A percentile compares a stretch with the other conserved stretches of the same genome.
phyloP scores from a whole-genome alignment of 1,284 basidiomycete species.

The Puccinia brachypodii region DNA sequence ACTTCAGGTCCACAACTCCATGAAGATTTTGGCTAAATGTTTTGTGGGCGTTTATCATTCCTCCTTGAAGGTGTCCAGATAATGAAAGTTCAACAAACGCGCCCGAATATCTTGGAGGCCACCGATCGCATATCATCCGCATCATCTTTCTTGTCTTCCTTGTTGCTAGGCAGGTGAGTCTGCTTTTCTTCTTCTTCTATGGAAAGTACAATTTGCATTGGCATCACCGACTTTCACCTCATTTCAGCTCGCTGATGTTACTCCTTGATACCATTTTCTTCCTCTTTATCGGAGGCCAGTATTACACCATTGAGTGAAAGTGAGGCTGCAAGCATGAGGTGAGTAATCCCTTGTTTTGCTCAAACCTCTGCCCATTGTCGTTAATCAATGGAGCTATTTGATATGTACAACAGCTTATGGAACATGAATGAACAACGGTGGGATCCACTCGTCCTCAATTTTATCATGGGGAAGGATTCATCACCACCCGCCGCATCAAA shows the following conservation, averaged over 20 bases:
- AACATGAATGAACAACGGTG: conserved; percentile 63
- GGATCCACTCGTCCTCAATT: conserved; percentile 73
- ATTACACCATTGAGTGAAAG: conserved; percentile 69
- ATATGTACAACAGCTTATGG: conserved; percentile 63
- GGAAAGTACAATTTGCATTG: background rate
- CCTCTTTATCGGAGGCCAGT: background rate
- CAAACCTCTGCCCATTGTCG: background rate
- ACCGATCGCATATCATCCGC: conserved; percentile 69
- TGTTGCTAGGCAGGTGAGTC: conserved; percentile 68
- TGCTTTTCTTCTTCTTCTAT: background rate
- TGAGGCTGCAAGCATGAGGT: conserved; percentile 69
- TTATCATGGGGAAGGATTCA: conserved; percentile 67
- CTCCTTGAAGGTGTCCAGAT: conserved; percentile 31
- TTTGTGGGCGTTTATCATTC: background rate
- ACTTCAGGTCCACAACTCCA: conserved; percentile 60
- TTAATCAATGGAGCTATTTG: background rate
- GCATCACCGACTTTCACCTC: background rate
- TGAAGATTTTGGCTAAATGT: conserved; percentile 62
- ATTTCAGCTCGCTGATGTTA: background rate
- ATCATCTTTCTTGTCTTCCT: conserved; percentile 67
- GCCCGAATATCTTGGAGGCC: conserved; percentile 74
- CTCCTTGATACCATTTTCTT: background rate
- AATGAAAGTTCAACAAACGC: conserved; percentile 63
- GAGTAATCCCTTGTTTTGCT: background rate
- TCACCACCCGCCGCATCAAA: conserved; percentile 60